Evolutionary conservation across 2,329 filamentous ascomycete genomes (phyloP), one percentile per base, ranked within the genome.

Genomic region (Xylariaceae sp.): DNA sequence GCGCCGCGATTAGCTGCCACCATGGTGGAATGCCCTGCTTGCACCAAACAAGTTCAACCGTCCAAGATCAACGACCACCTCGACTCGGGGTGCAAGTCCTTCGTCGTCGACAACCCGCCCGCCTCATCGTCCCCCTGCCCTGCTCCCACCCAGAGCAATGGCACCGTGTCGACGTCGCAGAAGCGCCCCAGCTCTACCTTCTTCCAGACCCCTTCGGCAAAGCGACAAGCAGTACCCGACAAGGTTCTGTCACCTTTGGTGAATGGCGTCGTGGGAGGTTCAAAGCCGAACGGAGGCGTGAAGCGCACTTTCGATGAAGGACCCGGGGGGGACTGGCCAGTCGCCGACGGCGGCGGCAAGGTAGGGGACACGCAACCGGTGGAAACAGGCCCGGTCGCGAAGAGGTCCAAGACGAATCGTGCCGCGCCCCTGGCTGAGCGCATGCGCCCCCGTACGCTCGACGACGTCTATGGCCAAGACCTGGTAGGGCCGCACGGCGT

Each of bases 401-500:
- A 90, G 57, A 81, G 79, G 52, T 64, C 71, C 11, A 87, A 85
- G 60, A 74, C 68, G 22, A 74, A 78, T 37, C 77, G 79, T 49
- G 77, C 80, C 1, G 88, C 87, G 7, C 92, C 92, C 1, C 67
- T 98, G 13, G 89, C 92, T 2, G 92, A 98, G 60, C 83, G 90
- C 19, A 94, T 96, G 87, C 78, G 92, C 4, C 92, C 92, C 2
- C 71, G 69, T 36, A 83, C 72, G 1, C 71, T 98, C 6, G 85
- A 95, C 51, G 81, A 94, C 12, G 83, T 96, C 3, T 88, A 72
- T 44, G 92, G 92, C 0, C 92, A 98, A 61, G 87, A 94, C 28
- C 75, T 98, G 0, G 89, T 98, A 2, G 90, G 88, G 0, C 75
- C 77, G 0, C 66, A 77, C 19, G 92, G 92, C n/a, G 77, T 96